phyloP scores from a whole-genome alignment of 1,139 yeast genomes.

The Zygoascus hellenicus region DNA sequence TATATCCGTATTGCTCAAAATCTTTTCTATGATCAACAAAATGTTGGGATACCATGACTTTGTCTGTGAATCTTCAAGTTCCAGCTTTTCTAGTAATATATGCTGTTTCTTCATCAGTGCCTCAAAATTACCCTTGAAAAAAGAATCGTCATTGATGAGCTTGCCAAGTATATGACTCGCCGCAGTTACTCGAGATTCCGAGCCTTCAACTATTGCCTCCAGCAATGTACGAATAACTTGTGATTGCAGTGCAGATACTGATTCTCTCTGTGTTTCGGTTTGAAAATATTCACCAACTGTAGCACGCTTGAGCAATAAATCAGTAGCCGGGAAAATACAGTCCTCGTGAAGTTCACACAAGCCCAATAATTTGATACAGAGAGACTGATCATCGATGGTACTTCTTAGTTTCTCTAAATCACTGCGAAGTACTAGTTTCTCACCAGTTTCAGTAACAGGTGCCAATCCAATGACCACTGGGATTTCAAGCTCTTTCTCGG shows the following conservation, averaged over 20 bases:
- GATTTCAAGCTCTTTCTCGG: not conserved
- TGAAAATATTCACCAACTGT: conserved; percentile 16
- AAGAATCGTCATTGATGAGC: conserved; percentile 23
- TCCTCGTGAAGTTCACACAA: conserved; percentile 49
- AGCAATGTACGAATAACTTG: conserved; percentile 36
- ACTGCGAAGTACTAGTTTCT: conserved; percentile 33
- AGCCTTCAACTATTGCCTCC: conserved; percentile 31
- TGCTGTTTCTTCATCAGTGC: not conserved
- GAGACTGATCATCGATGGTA: conserved; percentile 26
- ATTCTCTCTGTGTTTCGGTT: conserved; percentile 19
- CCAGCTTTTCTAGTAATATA: conserved; percentile 21
- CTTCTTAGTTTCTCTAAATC: conserved; percentile 41
- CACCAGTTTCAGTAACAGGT: conserved; percentile 26
- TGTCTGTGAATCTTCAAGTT: conserved; percentile 18
- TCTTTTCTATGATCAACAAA: conserved; percentile 29
- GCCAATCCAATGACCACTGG: conserved; percentile 16
- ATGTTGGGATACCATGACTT: conserved; percentile 32
- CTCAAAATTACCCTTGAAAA: not conserved
- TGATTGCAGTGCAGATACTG: conserved; percentile 18
- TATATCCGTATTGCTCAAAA: conserved; percentile 25
- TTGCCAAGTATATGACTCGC: conserved; percentile 43
- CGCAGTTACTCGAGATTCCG: conserved; percentile 38
- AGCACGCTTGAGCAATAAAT: conserved; percentile 40
- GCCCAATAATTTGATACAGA: conserved; percentile 43
- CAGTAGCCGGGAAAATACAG: conserved; percentile 45